Evolutionary conservation across 768 basidiomycete genomes (phyloP).

Genomic region (Psilocybe subaeruginosa): DNA sequence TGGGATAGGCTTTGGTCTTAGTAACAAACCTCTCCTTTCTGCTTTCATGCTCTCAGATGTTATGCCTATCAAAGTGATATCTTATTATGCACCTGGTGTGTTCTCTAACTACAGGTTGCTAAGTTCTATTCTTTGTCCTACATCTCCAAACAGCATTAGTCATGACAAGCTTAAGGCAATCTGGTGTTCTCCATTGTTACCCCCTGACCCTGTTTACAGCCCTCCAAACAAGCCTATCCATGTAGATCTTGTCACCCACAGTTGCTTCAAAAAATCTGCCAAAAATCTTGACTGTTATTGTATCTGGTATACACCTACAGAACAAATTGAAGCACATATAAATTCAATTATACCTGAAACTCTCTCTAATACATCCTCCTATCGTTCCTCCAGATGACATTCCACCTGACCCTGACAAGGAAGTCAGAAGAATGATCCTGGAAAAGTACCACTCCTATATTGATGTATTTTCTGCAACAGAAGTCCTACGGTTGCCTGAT

Average conservation of each 20-base stretch:
- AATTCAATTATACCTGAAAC: background rate
- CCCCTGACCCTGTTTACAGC: background rate
- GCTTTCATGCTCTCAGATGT: too few relatives aligned
- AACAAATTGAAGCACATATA: background rate
- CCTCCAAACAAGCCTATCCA: background rate
- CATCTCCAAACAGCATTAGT: background rate
- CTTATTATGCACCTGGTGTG: background rate
- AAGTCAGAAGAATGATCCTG: slow-evolving; percentile 13
- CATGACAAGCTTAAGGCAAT: background rate
- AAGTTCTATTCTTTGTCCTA: background rate
- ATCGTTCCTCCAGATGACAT: background rate
- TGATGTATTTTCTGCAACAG: slow-evolving; percentile 25
- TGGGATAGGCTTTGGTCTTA: background rate
- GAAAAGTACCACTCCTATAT: slow-evolving; percentile 29
- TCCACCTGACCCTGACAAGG: slow-evolving; percentile 4
- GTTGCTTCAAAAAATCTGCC: slow-evolving; percentile 23
- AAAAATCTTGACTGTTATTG: slow-evolving; percentile 15
- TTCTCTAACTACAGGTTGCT: background rate
- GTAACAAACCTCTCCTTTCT: background rate
- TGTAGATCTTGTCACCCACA: slow-evolving; percentile 16
- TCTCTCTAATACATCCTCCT: background rate
- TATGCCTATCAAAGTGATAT: too few relatives aligned
- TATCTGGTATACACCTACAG: background rate
- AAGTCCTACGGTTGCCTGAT: slow-evolving; percentile 28
- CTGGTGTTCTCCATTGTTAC: background rate